phyloP scores from a whole-genome alignment of 192 early-diverging fungal genomes.

The Thamnidium elegans region DNA sequence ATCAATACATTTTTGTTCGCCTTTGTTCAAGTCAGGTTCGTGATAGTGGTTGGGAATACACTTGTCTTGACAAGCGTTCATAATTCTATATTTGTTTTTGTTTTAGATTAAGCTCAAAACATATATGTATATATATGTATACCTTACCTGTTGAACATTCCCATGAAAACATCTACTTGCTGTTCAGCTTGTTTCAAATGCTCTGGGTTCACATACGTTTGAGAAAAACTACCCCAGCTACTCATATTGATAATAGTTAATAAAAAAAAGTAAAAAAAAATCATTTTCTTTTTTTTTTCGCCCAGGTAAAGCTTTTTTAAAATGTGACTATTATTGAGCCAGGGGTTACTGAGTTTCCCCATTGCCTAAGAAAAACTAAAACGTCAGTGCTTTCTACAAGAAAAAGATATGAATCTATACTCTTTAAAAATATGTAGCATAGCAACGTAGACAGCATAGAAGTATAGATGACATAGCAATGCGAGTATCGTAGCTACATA shows the following conservation, averaged over 20 bases:
- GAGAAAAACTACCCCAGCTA: constrained; percentile 27
- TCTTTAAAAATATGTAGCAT: no score
- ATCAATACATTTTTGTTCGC: constrained; percentile 87
- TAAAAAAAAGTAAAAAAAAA: neutral
- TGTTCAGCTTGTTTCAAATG: constrained; percentile 29
- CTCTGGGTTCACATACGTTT: constrained; percentile 32
- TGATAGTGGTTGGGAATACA: constrained; percentile 79
- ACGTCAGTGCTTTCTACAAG: no score
- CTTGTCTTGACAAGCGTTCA: constrained; percentile 79
- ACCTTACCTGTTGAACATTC: constrained; percentile 28
- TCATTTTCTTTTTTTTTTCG: neutral
- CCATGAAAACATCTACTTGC: constrained; percentile 32
- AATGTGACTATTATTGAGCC: neutral
- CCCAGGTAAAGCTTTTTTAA: neutral
- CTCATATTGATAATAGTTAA: constrained; percentile 7
- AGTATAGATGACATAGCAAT: no score
- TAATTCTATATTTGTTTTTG: constrained; percentile 46
- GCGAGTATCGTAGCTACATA: no score
- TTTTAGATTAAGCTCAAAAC: neutral
- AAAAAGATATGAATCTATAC: no score
- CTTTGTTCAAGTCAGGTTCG: constrained; percentile 84
- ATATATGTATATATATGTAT: no score
- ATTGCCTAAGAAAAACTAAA: no score
- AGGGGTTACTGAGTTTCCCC: no score
- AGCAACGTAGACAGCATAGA: no score